These are phyloP conservation scores for Halophytophthora batemanensis DNA, from an alignment of 352 stramenopile species.

Conservation along the genomic window DNA sequence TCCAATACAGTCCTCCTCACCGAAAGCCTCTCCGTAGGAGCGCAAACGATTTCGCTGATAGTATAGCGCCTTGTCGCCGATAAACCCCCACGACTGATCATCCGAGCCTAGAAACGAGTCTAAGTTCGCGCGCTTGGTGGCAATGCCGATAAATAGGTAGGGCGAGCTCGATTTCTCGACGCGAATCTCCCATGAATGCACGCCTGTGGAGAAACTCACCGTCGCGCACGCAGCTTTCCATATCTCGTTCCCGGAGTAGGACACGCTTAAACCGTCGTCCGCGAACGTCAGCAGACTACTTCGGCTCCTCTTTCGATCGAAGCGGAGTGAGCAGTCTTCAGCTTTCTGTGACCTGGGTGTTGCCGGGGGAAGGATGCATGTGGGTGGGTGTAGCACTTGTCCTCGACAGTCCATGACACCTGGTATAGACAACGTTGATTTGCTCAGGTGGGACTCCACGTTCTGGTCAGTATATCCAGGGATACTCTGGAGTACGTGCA, in stretches of 20 bases:
- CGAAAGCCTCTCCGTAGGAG: constrained; percentile 85
- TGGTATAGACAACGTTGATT: not conserved
- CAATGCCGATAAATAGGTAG: constrained; percentile 97
- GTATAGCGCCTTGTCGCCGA: constrained; percentile 98
- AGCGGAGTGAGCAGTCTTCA: constrained; percentile 17
- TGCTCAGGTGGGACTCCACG: not conserved
- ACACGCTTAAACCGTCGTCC: constrained; percentile 59
- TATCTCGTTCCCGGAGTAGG: constrained; percentile 79
- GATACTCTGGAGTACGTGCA: constrained; percentile 26
- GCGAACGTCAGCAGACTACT: constrained; percentile 59
- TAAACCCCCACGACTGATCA: constrained; percentile 97
- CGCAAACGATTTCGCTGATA: constrained; percentile 95
- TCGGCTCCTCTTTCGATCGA: constrained; percentile 68
- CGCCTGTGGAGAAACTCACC: constrained; percentile 64
- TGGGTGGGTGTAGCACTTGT: not conserved
- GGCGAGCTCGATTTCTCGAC: constrained; percentile 95
- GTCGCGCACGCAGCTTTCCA: constrained; percentile 88
- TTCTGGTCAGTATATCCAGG: constrained; percentile 1
- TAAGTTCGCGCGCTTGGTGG: constrained; percentile 87
- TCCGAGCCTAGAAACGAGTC: constrained; percentile 97
- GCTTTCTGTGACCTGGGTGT: not conserved
- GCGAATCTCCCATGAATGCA: constrained; percentile 80
- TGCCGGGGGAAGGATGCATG: constrained; percentile 1
- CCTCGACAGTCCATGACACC: not conserved
- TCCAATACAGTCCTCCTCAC: constrained; percentile 83